These are phyloP conservation scores for Fusarium multiceps DNA, from an alignment of 2,329 filamentous ascomycete genomes.

Conservation along the genomic window DNA sequence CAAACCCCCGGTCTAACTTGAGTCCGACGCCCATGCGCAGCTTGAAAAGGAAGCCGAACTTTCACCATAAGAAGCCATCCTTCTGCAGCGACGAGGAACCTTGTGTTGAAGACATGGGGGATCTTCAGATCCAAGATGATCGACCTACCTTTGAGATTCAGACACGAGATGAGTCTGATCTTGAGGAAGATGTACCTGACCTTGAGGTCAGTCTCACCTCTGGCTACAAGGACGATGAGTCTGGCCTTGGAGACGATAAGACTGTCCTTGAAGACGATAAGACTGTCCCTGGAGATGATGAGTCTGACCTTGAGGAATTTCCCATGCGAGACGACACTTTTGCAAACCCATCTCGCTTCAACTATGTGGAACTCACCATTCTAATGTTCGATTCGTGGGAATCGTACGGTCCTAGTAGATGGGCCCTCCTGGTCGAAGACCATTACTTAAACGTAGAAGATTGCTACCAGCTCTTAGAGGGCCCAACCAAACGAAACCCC, in stretches of 20 bases:
- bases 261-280: not conserved
- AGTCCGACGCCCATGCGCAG: not conserved
- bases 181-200: not conserved
- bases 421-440: slow-evolving; percentile 19
- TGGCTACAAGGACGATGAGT: no score
- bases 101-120: not conserved
- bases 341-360: not conserved
- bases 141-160: not conserved
- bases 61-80: not conserved
- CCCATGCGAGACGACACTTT: not conserved
- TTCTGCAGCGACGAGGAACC: not conserved
- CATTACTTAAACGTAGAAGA: not conserved
- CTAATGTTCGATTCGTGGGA: not conserved
- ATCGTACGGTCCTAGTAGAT: not conserved
- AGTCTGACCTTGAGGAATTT: not conserved
- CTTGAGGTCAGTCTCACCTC: no score
- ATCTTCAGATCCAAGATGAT: not conserved
- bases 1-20: not conserved
- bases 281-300: not conserved
- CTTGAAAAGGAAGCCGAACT: not conserved
- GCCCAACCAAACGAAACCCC: not conserved
- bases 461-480: not conserved
- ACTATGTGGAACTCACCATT: slow-evolving; percentile 4
- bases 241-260: not conserved
- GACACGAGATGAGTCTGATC: not conserved